Evolutionary conservation across 2,329 filamentous ascomycete genomes (phyloP), one percentile per base, ranked within the genome.

Genomic region (Lojkania enalia): DNA sequence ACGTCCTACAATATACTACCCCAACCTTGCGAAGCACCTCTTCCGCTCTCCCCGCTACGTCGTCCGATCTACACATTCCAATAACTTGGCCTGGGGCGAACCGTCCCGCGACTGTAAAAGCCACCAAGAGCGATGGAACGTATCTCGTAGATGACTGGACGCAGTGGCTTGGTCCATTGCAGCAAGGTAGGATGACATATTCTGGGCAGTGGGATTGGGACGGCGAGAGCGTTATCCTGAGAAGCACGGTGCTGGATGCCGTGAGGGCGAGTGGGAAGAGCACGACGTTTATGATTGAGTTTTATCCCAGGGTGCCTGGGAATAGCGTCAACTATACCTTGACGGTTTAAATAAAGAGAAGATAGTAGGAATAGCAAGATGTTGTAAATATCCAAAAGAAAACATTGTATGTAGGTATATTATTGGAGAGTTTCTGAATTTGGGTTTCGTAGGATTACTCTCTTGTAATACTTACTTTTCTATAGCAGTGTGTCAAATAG

Each of bases 61-160:
- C 66, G 1, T 65, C 70, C 1, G 71, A 74, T 40, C 59, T 82
- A 1, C 54, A 58, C 1, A 77, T 83, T 38, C 79, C 79, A 0
- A 64, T 83, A 1, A 72, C 69, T 0, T 83, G 76, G 72, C 71
- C 74, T 4, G 81, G 80, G 0, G 49, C 81, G 6, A 64, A 70
- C n/a, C 68, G 71, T 4, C 65, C 77, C 0, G 80, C 80, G 0
- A 71, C 80, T 0, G 72, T 82, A 2, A 77, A 77, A 51, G 78
- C 79, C 7, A 35, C 76, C 4, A 73, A 72, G 15, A 61, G 55
- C 1, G 76, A 80, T 47, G 78, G 78, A 1, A 70, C 63, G 5
- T 79, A 73, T 40, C 57, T 84, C 5, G 71, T 79, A 3, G 81
- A 84, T 50, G 73, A 77, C 38, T 84, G 77, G 77, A 84, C 81